phyloP scores from a whole-genome alignment of 2,329 filamentous ascomycete species.

The Dothideomycetes sp. region DNA sequence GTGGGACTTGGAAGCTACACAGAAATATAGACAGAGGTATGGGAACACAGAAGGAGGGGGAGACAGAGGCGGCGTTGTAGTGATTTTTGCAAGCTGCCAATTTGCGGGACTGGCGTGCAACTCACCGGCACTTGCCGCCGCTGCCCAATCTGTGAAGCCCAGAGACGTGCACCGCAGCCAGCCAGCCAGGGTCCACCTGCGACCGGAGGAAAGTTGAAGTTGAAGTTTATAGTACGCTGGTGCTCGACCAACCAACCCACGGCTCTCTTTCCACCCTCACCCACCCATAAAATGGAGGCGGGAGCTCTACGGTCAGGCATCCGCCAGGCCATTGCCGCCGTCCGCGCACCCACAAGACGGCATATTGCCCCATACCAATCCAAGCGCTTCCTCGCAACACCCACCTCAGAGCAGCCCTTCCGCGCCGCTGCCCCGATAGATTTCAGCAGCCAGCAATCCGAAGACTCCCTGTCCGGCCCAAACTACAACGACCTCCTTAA shows the following conservation, averaged over 20 bases:
- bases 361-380: slow-evolving; percentile 10
- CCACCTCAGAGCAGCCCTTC: slow-evolving; percentile 13
- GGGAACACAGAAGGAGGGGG: slow-evolving; percentile 13
- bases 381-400: slow-evolving; percentile 17
- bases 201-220: no score
- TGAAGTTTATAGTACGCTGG: no score
- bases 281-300: slow-evolving; percentile 16
- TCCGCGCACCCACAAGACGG: slow-evolving; percentile 13
- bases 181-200: no score
- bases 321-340: slow-evolving; percentile 17
- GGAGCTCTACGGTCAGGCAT: slow-evolving; percentile 18
- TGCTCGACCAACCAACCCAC: no score
- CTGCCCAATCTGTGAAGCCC: no score
- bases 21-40: no score
- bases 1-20: slow-evolving; percentile 3
- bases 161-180: no score
- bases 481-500: slow-evolving; percentile 16
- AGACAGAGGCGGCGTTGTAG: slow-evolving; percentile 12
- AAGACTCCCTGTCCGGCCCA: slow-evolving; percentile 5
- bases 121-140: no score
- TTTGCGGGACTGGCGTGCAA: not conserved
- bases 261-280: no score
- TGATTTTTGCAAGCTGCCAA: not conserved
- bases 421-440: slow-evolving; percentile 18
- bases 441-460: slow-evolving; percentile 1